These are phyloP conservation scores for Fusarium acutatum DNA, from an alignment of 2,329 filamentous ascomycete genomes.

Conservation along the genomic window DNA sequence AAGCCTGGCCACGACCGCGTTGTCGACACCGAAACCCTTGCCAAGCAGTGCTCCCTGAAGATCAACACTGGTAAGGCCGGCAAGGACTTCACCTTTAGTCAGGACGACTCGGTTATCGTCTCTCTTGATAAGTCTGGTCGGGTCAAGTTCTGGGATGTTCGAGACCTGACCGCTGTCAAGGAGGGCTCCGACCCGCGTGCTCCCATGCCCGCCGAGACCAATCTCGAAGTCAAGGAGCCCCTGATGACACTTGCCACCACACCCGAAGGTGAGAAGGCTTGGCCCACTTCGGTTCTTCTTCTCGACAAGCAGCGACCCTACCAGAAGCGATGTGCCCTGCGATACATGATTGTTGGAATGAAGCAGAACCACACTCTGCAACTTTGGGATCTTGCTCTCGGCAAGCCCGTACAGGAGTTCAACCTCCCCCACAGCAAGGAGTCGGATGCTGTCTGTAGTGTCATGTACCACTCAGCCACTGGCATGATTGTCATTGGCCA, in stretches of 20 bases:
- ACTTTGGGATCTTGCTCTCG: slow-evolving; percentile 95
- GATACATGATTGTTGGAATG: slow-evolving; percentile 97
- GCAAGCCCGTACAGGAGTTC: slow-evolving; percentile 95
- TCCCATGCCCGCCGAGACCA: slow-evolving; percentile 62
- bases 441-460: slow-evolving; percentile 96
- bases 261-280: slow-evolving; percentile 89
- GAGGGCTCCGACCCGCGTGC: slow-evolving; percentile 60
- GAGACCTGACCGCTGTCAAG: slow-evolving; percentile 70
- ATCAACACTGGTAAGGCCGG: slow-evolving; percentile 98
- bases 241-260: slow-evolving; percentile 88
- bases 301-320: slow-evolving; percentile 96
- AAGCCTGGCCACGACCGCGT: slow-evolving; percentile 71
- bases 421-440: slow-evolving; percentile 96
- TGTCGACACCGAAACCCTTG: slow-evolving; percentile 88
- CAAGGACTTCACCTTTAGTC: slow-evolving; percentile 97
- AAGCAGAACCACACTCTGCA: slow-evolving; percentile 99
- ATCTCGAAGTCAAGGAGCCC: slow-evolving; percentile 84
- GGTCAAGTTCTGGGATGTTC: slow-evolving; percentile 98
- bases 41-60: slow-evolving; percentile 86
- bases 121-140: slow-evolving; percentile 96
- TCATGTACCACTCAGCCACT: slow-evolving; percentile 90
- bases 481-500: slow-evolving; percentile 96
- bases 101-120: slow-evolving; percentile 93
- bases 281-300: slow-evolving; percentile 94
- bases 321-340: slow-evolving; percentile 85